A percentile compares a stretch with the other conserved stretches of the same genome.
Evolutionary conservation across 1,139 yeast genomes (phyloP).

Genomic region (Saccharomyces pastorianus): DNA sequence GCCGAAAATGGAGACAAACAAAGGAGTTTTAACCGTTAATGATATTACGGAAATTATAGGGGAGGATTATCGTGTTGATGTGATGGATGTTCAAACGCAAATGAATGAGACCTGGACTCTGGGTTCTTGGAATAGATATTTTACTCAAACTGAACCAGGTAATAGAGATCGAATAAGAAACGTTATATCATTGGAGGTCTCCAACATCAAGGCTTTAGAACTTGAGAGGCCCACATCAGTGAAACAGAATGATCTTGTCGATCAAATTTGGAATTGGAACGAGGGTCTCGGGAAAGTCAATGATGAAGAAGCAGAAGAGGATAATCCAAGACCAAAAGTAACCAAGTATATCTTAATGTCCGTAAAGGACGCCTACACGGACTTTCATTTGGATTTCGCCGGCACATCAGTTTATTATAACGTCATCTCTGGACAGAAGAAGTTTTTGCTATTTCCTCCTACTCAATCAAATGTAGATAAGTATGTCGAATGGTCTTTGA

Average conservation of each 20-base stretch:
- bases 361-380: slow-evolving; percentile 72
- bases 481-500: slow-evolving; percentile 70
- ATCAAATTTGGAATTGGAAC: slow-evolving; percentile 46
- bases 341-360: slow-evolving; percentile 85
- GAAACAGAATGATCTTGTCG: slow-evolving; percentile 60
- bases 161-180: slow-evolving; percentile 61
- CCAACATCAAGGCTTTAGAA: slow-evolving; percentile 42
- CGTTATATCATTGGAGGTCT: slow-evolving; percentile 74
- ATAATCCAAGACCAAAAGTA: slow-evolving; percentile 52
- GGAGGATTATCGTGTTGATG: slow-evolving; percentile 57
- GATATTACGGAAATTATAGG: slow-evolving; percentile 58
- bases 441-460: slow-evolving; percentile 75
- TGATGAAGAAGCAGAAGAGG: slow-evolving; percentile 4
- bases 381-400: slow-evolving; percentile 86
- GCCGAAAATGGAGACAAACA: slow-evolving; percentile 34
- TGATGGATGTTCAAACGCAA: slow-evolving; percentile 85
- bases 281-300: neutral
- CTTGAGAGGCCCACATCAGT: slow-evolving; percentile 63
- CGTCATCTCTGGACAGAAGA: slow-evolving; percentile 61
- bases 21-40: slow-evolving; percentile 26
- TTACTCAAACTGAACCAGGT: slow-evolving; percentile 35
- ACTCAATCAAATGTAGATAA: slow-evolving; percentile 51
- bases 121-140: slow-evolving; percentile 70
- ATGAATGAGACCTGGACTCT: slow-evolving; percentile 60
- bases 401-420: slow-evolving; percentile 90